Evolutionary conservation across 306 rosid species (phyloP), one percentile per base, ranked within the genome.

Genomic region (Trifolium subterraneum): DNA sequence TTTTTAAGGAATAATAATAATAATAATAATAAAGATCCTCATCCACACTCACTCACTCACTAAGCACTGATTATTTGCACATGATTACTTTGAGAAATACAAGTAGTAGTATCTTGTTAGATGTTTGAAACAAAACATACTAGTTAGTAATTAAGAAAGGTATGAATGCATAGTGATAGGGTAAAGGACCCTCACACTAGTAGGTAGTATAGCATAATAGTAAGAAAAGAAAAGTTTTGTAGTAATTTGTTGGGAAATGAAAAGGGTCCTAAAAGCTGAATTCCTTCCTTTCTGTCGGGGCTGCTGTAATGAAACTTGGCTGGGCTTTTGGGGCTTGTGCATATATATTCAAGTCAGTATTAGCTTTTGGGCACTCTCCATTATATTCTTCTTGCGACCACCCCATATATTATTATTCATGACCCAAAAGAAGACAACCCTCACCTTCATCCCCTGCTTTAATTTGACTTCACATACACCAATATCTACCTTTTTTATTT

Each of bases 231-330:
- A 90, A 86, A 90, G 92, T 79, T 82, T 80, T 68, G 78, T 51
- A 7, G 78, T 48, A 6, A 25, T 78, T 83, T 87, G 88, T 91
- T 93, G 96, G 96, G 92, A 93, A 93, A 93, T 84, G 92, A 84
- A 86, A 87, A 88, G 91, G 91, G 78, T 70, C 78, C 80, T 61
- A 93, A 93, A 91, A 87, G 98, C 95, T 91, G 93, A 86, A 82
- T 71, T 90, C 72, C 89, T 80, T 93, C 95, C 98, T 85, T 89
- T 87, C 92, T 93, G 97, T 90, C 98, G 93, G 97, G 84, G 65
- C 89, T 80, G 85, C 86, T 85, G 86, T 75, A 79, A 78, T 88
- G 86, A 84, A 88, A 82, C 90, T 81, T 86, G 69, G 90, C 89
- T 81, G 76, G 76, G 83, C 70, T 78, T 85, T 89, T 83, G 92